A percentile compares a stretch with the other conserved stretches of the same genome.
Conservation (phyloP, 768 basidiomycete genomes). For the Cytidiella melzeri region DNA sequence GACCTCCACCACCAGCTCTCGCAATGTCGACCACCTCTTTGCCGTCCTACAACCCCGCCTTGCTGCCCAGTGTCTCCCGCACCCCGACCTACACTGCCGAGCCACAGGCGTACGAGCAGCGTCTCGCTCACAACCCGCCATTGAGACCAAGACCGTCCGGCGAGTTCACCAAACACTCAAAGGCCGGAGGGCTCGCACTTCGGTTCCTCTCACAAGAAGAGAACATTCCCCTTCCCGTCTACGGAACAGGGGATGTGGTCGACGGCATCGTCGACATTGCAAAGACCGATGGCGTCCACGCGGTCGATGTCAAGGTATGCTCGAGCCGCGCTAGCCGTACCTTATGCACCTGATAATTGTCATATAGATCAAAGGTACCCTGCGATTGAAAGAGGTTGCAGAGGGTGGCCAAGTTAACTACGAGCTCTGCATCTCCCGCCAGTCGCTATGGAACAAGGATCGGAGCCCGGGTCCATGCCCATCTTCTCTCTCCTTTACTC, state of each 20-base stretch:
- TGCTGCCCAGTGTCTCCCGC: constrained; percentile 30
- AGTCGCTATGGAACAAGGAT: constrained; percentile 54
- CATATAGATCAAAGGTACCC: constrained; percentile 52
- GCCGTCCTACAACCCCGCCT: constrained; percentile 37
- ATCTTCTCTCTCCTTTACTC: constrained; percentile 42
- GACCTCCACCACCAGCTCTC: background rate
- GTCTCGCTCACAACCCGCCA: constrained; percentile 36
- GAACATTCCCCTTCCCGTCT: constrained; percentile 46
- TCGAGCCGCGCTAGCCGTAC: background rate
- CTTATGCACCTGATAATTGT: background rate
- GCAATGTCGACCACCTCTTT: constrained; percentile 51
- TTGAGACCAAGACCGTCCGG: constrained; percentile 33
- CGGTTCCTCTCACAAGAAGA: constrained; percentile 48
- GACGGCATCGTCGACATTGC: constrained; percentile 50
- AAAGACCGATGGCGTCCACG: constrained; percentile 49
- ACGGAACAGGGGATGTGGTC: constrained; percentile 44
- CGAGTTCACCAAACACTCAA: constrained; percentile 55
- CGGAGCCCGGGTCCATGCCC: constrained; percentile 42
- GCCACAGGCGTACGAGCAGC: constrained; percentile 48
- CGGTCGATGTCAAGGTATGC: constrained; percentile 59
- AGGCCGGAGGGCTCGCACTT: constrained; percentile 45
- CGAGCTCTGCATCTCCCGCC: constrained; percentile 45
- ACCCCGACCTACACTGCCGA: constrained; percentile 49
- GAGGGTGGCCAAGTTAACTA: constrained; percentile 55
- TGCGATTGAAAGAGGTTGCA: constrained; percentile 56